These are phyloP conservation scores for Fusarium circinatum DNA, from an alignment of 2,329 filamentous ascomycete genomes.

Conservation along the genomic window DNA sequence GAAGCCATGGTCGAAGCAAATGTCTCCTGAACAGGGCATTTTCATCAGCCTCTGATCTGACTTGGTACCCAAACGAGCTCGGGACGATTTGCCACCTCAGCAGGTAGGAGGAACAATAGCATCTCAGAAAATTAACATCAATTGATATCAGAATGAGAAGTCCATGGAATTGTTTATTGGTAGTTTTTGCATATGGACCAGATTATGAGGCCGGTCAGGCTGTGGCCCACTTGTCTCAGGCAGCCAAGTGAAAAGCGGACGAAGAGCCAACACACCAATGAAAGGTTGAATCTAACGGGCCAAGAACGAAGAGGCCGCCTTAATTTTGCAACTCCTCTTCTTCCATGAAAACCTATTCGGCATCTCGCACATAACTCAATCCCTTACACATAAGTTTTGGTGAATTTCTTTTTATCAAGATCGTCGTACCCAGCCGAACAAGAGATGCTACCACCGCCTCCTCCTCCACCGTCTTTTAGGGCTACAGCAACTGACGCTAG, in stretches of 20 bases:
- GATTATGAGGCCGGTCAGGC: too few species aligned
- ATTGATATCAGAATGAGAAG: too few species aligned
- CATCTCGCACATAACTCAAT: fast-evolving
- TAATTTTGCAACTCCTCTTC: not conserved
- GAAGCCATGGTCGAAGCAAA: too few species aligned
- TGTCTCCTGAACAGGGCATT: too few species aligned
- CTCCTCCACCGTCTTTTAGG: not conserved
- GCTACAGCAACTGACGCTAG: fast-evolving
- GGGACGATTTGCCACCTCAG: too few species aligned
- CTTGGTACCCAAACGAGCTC: too few species aligned
- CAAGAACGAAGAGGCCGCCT: not conserved
- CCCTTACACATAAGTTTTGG: fast-evolving
- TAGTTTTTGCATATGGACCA: too few species aligned
- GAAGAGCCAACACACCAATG: not conserved
- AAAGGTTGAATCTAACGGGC: fast-evolving
- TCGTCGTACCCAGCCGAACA: not conserved
- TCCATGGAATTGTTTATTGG: too few species aligned
- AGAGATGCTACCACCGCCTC: not conserved
- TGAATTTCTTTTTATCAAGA: too few species aligned
- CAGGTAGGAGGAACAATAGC: too few species aligned
- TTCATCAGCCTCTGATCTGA: too few species aligned
- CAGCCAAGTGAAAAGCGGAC: not conserved
- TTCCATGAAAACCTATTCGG: not conserved
- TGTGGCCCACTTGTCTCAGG: not conserved
- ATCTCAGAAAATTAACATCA: too few species aligned